Evolutionary conservation across 345 rosid genomes (phyloP), one percentile per base, ranked within the genome.

Genomic region (Gossypium raimondii): DNA sequence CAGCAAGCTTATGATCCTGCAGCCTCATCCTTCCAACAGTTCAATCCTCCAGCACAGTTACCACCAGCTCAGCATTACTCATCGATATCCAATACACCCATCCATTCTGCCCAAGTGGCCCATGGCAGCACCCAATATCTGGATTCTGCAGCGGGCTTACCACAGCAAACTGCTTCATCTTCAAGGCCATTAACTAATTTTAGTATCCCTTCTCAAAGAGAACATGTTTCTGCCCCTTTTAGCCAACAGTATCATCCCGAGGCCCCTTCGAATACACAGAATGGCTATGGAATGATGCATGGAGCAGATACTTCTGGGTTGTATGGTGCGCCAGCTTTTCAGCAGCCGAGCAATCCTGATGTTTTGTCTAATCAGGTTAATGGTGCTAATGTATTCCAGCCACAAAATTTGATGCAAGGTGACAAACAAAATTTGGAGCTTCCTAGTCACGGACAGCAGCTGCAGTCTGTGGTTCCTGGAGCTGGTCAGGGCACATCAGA

Each of bases 191-290:
- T 75, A 59, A 27, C 83, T 58, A 84, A 73, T 77, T 78, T 81
- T 20, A n/a, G 80, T 11, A 58, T 74, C 53, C 84, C 86, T 72
- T 76, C 89, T 75, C 98, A 87, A 75, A 77, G 76, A 76, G 91
- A 89, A 70, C 86, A 85, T 69, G 78, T 76, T 76, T 76, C 95
- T 50, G 84, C 86, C 59, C 84, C 89, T 50, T 78, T 81, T 78
- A 78, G 77, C 79, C 96, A 84, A 76, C 93, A 84, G 76, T 85
- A 85, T 83, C 95, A 84, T 73, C 77, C 71, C 55, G 91, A 87
- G 69, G 81, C 76, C 79, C 78, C 85, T 77, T 78, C 73, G 2
- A 77, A 55, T 61, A 73, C 75, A 71, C 87, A 78, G 67, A 86
- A 78, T 78, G 86, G 83, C 22, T 86, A 86, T 78, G 81, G 84